Evolutionary conservation across 495 filamentous ascomycete genomes (phyloP), one percentile per base, ranked within the genome.

Genomic region (Pseudevernia furfuracea): DNA sequence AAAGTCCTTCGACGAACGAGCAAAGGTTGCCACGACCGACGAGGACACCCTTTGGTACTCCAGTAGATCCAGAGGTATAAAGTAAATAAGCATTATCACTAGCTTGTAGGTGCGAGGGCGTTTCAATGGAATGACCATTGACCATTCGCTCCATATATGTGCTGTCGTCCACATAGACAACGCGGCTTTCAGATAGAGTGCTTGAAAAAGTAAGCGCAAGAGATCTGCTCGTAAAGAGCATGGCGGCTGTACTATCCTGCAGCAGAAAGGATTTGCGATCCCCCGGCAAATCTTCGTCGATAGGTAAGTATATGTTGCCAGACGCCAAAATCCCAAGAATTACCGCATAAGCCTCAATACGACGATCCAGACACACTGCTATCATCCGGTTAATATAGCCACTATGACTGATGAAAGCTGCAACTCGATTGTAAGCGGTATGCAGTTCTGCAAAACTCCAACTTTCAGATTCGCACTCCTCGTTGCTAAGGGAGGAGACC

Each of bases 281-380:
- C 7, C 71, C 70, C 8, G 79, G 79, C 53, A 79, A 72, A 21
- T 71, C 68, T 25, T 79, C 77, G 58, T 76, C 79, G 61, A 81
- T 79, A 0, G 92, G 90, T 25, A 96, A 78, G 74, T 92, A 97
- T 1, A 85, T 82, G 69, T 88, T 93, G 0, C 91, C 92, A 32
- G 77, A 74, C 58, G 76, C 77, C 60, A 80, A 68, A 32, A 81
- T 79, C 39, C 75, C 79, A 36, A 79, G 63, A 23, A 79, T 77
- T 21, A 77, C 69, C 7, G 77, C 71, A 58, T 77, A 81, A 12
- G 75, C 77, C 21, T 75, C 74, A 8, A 79, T 67, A 12, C 74
- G 75, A 19, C 78, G 78, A 25, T 74, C 77, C 34, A 75, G 70
- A 56, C 77, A 80, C 39, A 81, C 74, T n/a, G 72, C 79, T 23